phyloP scores from a whole-genome alignment of 495 filamentous ascomycete species.

The Staphylotrichum longicolle region DNA sequence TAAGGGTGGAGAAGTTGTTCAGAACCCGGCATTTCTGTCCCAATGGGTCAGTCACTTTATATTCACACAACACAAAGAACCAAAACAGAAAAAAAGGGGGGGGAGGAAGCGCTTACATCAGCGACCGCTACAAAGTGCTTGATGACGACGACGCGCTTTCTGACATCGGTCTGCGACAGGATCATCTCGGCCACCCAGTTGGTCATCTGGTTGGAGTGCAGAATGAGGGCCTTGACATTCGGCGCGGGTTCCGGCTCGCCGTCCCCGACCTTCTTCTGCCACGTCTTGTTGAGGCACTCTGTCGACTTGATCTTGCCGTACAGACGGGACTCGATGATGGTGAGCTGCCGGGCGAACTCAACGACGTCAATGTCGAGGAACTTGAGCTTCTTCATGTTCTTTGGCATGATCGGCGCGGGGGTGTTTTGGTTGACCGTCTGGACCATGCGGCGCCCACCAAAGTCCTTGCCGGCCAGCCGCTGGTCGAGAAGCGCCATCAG shows the following conservation, averaged over 20 bases:
- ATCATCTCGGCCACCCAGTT: slow-evolving; percentile 99
- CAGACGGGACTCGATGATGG: slow-evolving; percentile 91
- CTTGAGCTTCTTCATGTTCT: slow-evolving; percentile 99
- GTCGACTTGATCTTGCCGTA: slow-evolving; percentile 94
- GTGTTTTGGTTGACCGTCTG: slow-evolving; percentile 75
- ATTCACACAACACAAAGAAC: no score
- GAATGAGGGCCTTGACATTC: slow-evolving; percentile 92
- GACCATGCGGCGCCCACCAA: slow-evolving; percentile 79
- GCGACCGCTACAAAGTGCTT: slow-evolving; percentile 97
- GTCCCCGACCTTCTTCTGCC: slow-evolving; percentile 86
- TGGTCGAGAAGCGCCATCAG: slow-evolving; percentile 84
- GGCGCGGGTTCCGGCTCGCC: slow-evolving; percentile 85
- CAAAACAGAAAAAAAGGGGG: background rate
- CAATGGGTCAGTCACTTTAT: slow-evolving; percentile 28
- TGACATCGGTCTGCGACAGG: slow-evolving; percentile 85
- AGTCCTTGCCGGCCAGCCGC: slow-evolving; percentile 80
- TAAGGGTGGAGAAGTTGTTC: slow-evolving; percentile 97
- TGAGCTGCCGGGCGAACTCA: slow-evolving; percentile 94
- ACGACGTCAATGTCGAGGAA: slow-evolving; percentile 95
- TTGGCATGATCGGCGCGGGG: slow-evolving; percentile 87
- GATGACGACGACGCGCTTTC: slow-evolving; percentile 94
- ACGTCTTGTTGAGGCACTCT: slow-evolving; percentile 96
- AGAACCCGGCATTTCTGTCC: slow-evolving; percentile 82
- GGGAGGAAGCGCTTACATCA: slow-evolving; percentile 60
- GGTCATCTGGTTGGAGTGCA: slow-evolving; percentile 96